phyloP scores from a whole-genome alignment of 495 filamentous ascomycete species.

The Podospora tetraspora region DNA sequence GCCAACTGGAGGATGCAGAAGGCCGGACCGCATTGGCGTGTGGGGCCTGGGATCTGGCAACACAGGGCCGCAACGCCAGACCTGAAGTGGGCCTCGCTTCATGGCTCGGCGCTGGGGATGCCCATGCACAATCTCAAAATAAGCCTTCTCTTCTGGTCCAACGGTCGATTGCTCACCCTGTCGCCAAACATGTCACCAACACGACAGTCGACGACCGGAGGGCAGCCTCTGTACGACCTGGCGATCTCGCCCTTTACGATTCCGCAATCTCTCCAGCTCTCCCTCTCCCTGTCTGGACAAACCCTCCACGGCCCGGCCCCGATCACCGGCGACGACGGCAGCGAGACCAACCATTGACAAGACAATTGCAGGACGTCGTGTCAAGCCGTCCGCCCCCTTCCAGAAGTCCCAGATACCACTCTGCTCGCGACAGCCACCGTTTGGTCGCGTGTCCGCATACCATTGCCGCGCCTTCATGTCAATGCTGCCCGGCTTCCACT shows the following conservation, averaged over 20 bases:
- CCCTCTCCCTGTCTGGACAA: background rate
- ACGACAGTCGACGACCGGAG: background rate
- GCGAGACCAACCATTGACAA: background rate
- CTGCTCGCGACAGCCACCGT: constrained; percentile 5
- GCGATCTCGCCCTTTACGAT: background rate
- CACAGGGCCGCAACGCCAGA: background rate
- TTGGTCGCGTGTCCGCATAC: background rate
- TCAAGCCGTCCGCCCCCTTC: background rate
- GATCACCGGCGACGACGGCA: constrained; percentile 4
- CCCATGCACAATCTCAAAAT: background rate
- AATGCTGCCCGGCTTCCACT: background rate
- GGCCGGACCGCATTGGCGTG: background rate
- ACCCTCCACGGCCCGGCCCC: background rate
- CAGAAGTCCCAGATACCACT: background rate
- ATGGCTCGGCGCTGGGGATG: background rate
- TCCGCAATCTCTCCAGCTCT: background rate
- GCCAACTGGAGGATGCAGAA: background rate
- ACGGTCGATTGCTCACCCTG: background rate
- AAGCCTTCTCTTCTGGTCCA: background rate
- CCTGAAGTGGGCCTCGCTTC: background rate
- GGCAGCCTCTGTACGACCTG: background rate
- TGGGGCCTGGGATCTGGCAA: background rate
- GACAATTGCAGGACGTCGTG: background rate
- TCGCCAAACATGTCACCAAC: background rate
- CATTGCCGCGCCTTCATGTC: background rate